These are phyloP conservation scores for Exophiala sp. DNA, from an alignment of 2,329 filamentous ascomycete species.

Conservation along the genomic window DNA sequence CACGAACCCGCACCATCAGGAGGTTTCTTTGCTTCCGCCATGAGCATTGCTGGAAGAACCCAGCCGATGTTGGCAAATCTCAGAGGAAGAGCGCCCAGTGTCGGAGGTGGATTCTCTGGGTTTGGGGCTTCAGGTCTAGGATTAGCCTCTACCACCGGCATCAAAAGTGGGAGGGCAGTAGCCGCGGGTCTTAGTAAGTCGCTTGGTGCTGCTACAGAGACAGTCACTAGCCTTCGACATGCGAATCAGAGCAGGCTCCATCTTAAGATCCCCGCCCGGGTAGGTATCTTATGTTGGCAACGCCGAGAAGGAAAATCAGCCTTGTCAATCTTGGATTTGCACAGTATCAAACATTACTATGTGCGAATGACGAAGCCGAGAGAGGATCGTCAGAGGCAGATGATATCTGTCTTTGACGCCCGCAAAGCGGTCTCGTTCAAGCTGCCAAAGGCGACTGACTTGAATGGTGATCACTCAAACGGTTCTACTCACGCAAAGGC, in stretches of 20 bases:
- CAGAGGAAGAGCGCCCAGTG: slow-evolving; percentile 50
- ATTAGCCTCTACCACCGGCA: slow-evolving; percentile 45
- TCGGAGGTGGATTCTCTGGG: slow-evolving; percentile 42
- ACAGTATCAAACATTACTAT: slow-evolving; percentile 34
- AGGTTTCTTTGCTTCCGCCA: slow-evolving; percentile 67
- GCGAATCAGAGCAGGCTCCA: slow-evolving; percentile 49
- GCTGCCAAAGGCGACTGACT: slow-evolving; percentile 14
- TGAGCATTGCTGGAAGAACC: slow-evolving; percentile 60
- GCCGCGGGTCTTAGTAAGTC: slow-evolving; percentile 51
- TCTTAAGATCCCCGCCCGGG: slow-evolving; percentile 38
- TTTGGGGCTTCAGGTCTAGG: slow-evolving; percentile 40
- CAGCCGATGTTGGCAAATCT: slow-evolving; percentile 66
- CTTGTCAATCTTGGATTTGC: slow-evolving; percentile 45
- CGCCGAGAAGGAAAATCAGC: slow-evolving; percentile 39
- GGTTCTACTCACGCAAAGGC: slow-evolving; percentile 5
- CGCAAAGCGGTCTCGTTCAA: slow-evolving; percentile 22
- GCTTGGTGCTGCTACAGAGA: slow-evolving; percentile 47
- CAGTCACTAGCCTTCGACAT: slow-evolving; percentile 47
- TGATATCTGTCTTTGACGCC: slow-evolving; percentile 39
- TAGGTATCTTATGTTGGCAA: slow-evolving; percentile 46
- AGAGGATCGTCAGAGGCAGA: slow-evolving; percentile 24
- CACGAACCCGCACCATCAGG: slow-evolving; percentile 42
- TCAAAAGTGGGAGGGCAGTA: slow-evolving; percentile 46
- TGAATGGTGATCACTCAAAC: neutral
- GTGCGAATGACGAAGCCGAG: slow-evolving; percentile 28